Percentiles rank a stretch among this genome's conserved stretches.
These are phyloP conservation scores for Hygrocybe coccinea DNA, from an alignment of 768 basidiomycete species.

Conservation along the genomic window DNA sequence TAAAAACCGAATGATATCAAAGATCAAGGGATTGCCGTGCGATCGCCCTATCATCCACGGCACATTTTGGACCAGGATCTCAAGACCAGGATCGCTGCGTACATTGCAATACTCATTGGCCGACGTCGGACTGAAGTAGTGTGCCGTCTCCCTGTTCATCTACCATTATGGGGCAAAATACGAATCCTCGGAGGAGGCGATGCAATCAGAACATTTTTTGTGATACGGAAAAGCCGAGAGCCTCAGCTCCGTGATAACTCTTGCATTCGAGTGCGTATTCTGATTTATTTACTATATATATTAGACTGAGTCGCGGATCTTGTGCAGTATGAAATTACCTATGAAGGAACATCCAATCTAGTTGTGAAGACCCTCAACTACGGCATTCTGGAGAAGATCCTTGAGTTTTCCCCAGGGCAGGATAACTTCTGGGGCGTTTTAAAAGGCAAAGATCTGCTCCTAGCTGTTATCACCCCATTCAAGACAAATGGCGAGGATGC, in stretches of 20 bases:
- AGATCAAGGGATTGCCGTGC: conserved; percentile 17
- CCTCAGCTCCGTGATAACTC: not conserved
- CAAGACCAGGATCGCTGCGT: conserved; percentile 13
- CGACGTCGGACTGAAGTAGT: not conserved
- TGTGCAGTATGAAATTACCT: conserved; percentile 1
- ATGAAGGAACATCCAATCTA: not conserved
- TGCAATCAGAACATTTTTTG: conserved; percentile 11
- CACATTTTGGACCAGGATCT: conserved; percentile 6
- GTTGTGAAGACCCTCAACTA: conserved; percentile 2
- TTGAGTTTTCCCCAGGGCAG: conserved; percentile 5
- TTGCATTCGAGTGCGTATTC: conserved; percentile 3
- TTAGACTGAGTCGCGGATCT: not conserved
- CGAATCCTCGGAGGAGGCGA: conserved; percentile 24
- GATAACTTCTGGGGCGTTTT: not conserved
- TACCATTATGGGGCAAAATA: conserved; percentile 24
- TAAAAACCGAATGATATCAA: not conserved
- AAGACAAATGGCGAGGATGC: conserved; percentile 13
- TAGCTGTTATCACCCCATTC: conserved; percentile 14
- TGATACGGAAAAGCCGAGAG: not conserved
- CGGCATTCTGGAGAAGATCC: conserved; percentile 13
- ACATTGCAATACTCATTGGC: conserved; percentile 13
- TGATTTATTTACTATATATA: not conserved
- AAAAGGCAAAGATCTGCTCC: not conserved
- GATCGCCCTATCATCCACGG: conserved; percentile 9
- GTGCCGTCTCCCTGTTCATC: conserved; percentile 9